These are phyloP conservation scores for Fomitopsis pinicola DNA, from an alignment of 1,284 basidiomycete species.

Conservation along the genomic window DNA sequence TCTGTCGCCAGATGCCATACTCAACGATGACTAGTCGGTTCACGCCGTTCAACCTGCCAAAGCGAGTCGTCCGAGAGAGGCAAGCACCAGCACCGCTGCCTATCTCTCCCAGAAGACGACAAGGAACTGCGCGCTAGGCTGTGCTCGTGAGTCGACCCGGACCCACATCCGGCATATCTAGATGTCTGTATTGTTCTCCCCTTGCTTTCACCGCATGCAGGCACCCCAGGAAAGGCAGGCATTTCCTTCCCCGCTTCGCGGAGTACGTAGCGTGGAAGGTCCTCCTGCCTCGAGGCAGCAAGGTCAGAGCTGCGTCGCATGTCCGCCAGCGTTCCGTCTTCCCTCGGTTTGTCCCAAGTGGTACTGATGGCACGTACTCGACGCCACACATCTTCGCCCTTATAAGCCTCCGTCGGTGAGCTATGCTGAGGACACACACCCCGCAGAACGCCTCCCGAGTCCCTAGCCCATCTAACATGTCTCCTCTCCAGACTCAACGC, in stretches of 20 bases:
- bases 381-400: background rate
- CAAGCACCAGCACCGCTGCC: background rate
- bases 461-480: background rate
- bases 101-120: background rate
- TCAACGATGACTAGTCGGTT: background rate
- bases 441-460: background rate
- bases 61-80: background rate
- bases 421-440: background rate
- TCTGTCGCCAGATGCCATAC: background rate
- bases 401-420: background rate
- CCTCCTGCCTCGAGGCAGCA: background rate
- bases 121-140: background rate
- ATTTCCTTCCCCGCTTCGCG: background rate
- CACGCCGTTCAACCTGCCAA: background rate
- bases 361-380: background rate
- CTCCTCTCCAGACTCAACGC: background rate
- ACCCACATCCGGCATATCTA: background rate
- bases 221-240: background rate
- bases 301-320: background rate
- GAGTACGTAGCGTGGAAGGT: background rate
- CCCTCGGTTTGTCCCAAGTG: background rate
- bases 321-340: background rate
- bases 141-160: background rate
- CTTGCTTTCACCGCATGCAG: background rate
- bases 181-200: background rate